phyloP scores from a whole-genome alignment of 176 grass and related monocot species.

The Puya raimondii region DNA sequence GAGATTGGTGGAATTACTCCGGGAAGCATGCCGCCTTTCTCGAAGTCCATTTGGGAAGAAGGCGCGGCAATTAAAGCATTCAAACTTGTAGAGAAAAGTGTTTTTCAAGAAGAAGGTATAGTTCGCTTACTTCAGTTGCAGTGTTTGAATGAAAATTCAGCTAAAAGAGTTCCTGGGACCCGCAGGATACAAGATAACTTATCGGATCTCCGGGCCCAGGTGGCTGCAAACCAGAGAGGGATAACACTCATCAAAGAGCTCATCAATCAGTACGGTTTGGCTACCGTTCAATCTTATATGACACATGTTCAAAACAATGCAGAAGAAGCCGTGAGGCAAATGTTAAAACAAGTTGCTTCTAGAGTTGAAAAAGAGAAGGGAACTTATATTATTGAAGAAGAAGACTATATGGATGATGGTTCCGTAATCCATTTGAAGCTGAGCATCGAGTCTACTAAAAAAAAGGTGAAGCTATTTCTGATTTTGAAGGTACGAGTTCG shows the following conservation, averaged over 20 bases:
- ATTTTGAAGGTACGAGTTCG: slow-evolving; percentile 79
- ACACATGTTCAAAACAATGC: slow-evolving; percentile 84
- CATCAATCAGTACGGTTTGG: slow-evolving; percentile 71
- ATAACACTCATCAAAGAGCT: slow-evolving; percentile 85
- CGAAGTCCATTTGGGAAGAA: slow-evolving; percentile 88
- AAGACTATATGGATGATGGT: slow-evolving; percentile 97
- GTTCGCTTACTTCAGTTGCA: slow-evolving; percentile 49
- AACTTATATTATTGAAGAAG: slow-evolving; percentile 53
- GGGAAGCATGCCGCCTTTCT: slow-evolving; percentile 98
- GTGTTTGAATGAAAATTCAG: slow-evolving; percentile 35
- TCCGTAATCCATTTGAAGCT: slow-evolving; percentile 85
- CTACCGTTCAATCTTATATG: slow-evolving; percentile 77
- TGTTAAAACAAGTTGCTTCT: slow-evolving; percentile 72
- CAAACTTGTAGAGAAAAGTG: slow-evolving; percentile 81
- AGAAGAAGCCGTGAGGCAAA: slow-evolving; percentile 81
- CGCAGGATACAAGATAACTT: slow-evolving; percentile 89
- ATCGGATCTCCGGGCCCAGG: slow-evolving; percentile 86
- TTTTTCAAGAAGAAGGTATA: slow-evolving; percentile 91
- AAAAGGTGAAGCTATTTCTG: slow-evolving; percentile 77
- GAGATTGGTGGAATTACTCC: slow-evolving; percentile 98
- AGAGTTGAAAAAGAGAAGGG: slow-evolving; percentile 66
- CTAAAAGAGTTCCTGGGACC: slow-evolving; percentile 51
- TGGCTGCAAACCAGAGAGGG: slow-evolving; percentile 94
- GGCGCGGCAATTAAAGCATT: slow-evolving; percentile 95
- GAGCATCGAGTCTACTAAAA: slow-evolving; percentile 52